Evolutionary conservation across 352 stramenopile genomes (phyloP), one percentile per base, ranked within the genome.

Genomic region (Phytophthora aleatoria): DNA sequence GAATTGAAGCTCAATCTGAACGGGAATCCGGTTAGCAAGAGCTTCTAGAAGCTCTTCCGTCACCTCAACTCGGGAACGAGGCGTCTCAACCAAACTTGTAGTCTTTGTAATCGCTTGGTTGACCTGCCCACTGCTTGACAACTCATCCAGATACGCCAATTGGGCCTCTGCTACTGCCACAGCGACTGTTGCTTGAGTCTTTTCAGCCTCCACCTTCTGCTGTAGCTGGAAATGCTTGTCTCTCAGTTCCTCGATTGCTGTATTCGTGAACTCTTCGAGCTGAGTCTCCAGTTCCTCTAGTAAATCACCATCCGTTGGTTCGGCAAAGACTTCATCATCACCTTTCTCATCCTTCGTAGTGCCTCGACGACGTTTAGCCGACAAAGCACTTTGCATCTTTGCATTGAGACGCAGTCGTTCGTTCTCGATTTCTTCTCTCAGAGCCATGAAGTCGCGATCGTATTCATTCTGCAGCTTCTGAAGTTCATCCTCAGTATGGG

Each of bases 241-340:
- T 38, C 61, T 30, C 3, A 73, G 36, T 8, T 56, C 27, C 16
- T 67, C 31, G n/a, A 74, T 54, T 5, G 61, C 60, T 31, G 43
- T 42, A 5, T 64, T 35, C 1, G 52, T 57, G 30, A 71, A 62
- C 7, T 44, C 51, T 52, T 45, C 50, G 7, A 74, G 45, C 26
- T 74, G 36, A 51, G 45, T 13, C 10, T 71, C 61, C 16, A 74
- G 20, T 15, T 63, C 48, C 9, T 74, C 61, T 55, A 68, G 51
- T 52, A 28, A 10, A 26, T 41, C 55, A 30, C 9, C 11, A 3
- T 45, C 28, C 24, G 20, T 16, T 9, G 11, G 5, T 27, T 62
- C 53, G 5, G 43, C 26, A 12, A 43, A 16, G 3, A 5, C 4
- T 36, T 45, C 26, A n/a, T 63, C 55, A 33, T 48, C 10, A 0